These are phyloP conservation scores for Populus alba DNA, from an alignment of 345 rosid species.

Conservation along the genomic window DNA sequence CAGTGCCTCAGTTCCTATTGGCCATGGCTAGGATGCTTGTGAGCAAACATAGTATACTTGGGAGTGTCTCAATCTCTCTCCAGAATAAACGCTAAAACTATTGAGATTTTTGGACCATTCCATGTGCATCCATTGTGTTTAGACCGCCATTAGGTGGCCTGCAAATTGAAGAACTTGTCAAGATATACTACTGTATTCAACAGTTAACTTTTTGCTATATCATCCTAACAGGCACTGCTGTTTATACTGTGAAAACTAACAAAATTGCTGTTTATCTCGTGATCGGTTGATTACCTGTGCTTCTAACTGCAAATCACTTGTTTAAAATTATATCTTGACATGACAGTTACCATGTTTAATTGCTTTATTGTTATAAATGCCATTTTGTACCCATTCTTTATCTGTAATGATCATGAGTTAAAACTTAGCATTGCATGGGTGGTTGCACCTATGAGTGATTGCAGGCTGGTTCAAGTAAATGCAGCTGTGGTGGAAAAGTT, in stretches of 20 bases:
- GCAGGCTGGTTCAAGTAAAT: conserved; percentile 86
- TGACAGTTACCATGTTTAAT: background rate
- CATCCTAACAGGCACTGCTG: background rate
- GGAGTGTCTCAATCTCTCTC: background rate
- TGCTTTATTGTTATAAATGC: background rate
- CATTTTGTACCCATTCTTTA: background rate
- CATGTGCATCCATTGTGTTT: background rate
- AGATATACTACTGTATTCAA: background rate
- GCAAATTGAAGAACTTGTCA: background rate
- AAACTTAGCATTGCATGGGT: background rate
- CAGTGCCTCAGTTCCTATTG: background rate
- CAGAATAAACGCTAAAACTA: background rate
- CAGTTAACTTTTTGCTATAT: background rate
- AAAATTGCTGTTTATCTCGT: background rate
- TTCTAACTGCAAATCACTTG: background rate
- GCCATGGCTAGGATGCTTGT: background rate
- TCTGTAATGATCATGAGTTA: background rate
- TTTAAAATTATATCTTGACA: background rate
- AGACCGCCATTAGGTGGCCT: background rate
- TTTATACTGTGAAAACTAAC: background rate
- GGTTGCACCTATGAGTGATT: conserved; percentile 9
- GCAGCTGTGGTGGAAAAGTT: conserved; percentile 79
- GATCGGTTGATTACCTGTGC: background rate
- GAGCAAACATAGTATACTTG: background rate
- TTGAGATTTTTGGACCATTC: background rate